Evolutionary conservation across 495 filamentous ascomycete species (phyloP).

Genomic region (Neurospora sublineolata): DNA sequence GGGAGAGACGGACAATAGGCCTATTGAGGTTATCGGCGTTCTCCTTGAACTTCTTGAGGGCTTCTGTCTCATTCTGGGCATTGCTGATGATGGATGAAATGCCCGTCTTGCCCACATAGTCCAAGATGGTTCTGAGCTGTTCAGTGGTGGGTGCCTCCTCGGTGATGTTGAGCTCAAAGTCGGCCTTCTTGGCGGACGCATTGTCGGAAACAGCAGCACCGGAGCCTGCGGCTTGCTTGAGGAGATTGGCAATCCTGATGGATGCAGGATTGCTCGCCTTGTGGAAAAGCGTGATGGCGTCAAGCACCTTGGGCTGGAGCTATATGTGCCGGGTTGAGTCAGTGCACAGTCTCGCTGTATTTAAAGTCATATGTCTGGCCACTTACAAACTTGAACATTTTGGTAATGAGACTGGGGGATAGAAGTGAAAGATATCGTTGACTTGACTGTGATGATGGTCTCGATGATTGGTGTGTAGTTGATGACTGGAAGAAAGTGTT

Average conservation of each 20-base stretch:
- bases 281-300: slow-evolving; percentile 96
- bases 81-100: slow-evolving; percentile 55
- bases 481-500: background rate
- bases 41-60: slow-evolving; percentile 58
- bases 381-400: background rate
- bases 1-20: slow-evolving; percentile 50
- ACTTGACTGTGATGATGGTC: background rate
- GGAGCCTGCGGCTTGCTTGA: slow-evolving; percentile 53
- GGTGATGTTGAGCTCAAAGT: slow-evolving; percentile 78
- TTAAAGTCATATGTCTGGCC: background rate
- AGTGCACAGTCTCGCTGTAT: background rate
- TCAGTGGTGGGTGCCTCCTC: slow-evolving; percentile 70
- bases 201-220: slow-evolving; percentile 40
- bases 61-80: slow-evolving; percentile 60
- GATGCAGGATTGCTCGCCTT: slow-evolving; percentile 55
- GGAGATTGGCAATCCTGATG: slow-evolving; percentile 51
- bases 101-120: slow-evolving; percentile 55
- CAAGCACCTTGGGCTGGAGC: slow-evolving; percentile 62
- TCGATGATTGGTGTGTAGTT: background rate
- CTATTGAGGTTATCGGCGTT: slow-evolving; percentile 49
- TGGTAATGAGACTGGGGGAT: background rate
- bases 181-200: slow-evolving; percentile 56
- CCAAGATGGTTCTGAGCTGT: slow-evolving; percentile 77
- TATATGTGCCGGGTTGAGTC: background rate
- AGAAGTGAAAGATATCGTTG: background rate